Percentiles rank a stretch among this genome's conserved stretches.
Conservation (phyloP, 139 green algal genomes). For the Tetradesmus lagerheimii region DNA sequence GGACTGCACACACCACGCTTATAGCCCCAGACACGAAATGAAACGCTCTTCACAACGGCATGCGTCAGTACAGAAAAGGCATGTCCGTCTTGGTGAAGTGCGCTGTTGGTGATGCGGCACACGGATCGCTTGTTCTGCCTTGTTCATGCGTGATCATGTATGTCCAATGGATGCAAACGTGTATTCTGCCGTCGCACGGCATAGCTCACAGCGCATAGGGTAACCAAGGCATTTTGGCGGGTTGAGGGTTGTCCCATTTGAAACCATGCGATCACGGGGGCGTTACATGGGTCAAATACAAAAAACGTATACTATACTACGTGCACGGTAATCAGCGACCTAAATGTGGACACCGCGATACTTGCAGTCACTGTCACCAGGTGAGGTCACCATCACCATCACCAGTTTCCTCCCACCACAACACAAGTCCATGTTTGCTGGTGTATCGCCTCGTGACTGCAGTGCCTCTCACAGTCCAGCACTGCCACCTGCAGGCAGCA, state of each 20-base stretch:
- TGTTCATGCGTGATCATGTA: not conserved
- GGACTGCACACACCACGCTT: too few species aligned
- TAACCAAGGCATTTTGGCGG: not conserved
- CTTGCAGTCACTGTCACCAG: not conserved
- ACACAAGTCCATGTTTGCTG: not conserved
- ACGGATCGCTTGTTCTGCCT: not conserved
- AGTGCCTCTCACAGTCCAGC: not conserved
- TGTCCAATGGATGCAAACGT: not conserved
- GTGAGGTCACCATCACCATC: not conserved
- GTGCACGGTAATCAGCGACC: not conserved
- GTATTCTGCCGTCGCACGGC: not conserved
- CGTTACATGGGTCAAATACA: not conserved
- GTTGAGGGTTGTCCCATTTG: not conserved
- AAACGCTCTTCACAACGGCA: not conserved
- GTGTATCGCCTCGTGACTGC: not conserved
- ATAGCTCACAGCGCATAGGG: not conserved
- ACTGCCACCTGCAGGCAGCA: not conserved
- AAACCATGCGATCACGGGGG: not conserved
- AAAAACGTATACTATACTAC: not conserved
- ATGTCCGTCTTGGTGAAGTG: not conserved
- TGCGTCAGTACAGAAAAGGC: not conserved
- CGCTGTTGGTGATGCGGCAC: not conserved
- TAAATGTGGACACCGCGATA: not conserved
- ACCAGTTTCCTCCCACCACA: not conserved
- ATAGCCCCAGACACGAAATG: not conserved